Evolutionary conservation across 2,329 filamentous ascomycete genomes (phyloP).

Genomic region (Fusarium agapanthi): DNA sequence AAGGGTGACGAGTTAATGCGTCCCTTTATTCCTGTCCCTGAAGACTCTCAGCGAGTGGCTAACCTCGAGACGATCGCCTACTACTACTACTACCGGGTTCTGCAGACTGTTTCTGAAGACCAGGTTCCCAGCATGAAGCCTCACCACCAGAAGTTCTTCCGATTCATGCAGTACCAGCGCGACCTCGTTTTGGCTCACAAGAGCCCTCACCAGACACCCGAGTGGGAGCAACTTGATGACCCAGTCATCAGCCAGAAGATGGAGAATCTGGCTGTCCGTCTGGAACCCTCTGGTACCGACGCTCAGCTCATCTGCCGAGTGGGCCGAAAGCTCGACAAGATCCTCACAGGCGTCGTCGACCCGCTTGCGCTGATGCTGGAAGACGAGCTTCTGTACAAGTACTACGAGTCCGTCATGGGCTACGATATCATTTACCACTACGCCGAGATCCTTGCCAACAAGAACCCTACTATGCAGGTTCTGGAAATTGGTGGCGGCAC

Average conservation of each 20-base stretch:
- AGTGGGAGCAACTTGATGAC: neutral
- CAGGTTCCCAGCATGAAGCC: neutral
- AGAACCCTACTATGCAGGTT: neutral
- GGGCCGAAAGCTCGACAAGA: neutral
- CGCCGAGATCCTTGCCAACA: neutral
- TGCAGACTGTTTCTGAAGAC: neutral
- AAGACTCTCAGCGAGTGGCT: neutral
- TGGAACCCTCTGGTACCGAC: neutral
- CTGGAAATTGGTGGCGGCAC: neutral
- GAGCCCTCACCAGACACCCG: neutral
- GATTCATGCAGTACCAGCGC: neutral
- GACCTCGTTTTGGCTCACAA: neutral
- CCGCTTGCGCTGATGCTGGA: neutral
- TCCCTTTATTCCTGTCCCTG: neutral
- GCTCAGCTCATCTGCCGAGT: neutral
- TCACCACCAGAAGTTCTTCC: neutral
- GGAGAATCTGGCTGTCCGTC: neutral
- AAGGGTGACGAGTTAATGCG: neutral
- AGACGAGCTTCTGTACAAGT: neutral
- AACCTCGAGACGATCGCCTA: neutral
- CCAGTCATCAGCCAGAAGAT: neutral
- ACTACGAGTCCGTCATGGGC: neutral
- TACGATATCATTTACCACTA: neutral
- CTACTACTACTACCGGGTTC: neutral
- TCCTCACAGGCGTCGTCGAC: neutral